These are phyloP conservation scores for Arabidopsis suecica DNA, from an alignment of 345 rosid genomes.

Conservation along the genomic window DNA sequence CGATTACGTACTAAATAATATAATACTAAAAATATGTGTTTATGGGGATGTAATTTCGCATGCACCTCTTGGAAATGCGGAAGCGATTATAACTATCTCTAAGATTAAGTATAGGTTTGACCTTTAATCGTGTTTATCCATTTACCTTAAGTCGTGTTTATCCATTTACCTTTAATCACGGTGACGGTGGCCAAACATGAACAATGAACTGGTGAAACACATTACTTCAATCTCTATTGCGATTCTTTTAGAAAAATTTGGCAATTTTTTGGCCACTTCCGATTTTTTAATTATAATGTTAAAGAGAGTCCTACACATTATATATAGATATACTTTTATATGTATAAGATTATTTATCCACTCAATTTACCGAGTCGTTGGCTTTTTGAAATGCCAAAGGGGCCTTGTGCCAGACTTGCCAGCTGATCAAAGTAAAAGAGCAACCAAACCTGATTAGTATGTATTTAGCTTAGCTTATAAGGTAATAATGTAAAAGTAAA, in stretches of 20 bases:
- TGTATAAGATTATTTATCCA: neutral
- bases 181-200: neutral
- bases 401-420: neutral
- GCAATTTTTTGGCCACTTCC: neutral
- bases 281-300: neutral
- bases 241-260: neutral
- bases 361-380: conserved; percentile 19
- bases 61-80: conserved; percentile 17
- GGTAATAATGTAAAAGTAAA: conserved; percentile 17
- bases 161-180: conserved; percentile 9
- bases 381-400: conserved; percentile 33
- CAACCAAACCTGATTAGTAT: conserved; percentile 8
- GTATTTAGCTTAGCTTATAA: conserved; percentile 28
- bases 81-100: neutral
- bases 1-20: conserved; percentile 13
- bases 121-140: conserved; percentile 28
- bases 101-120: conserved; percentile 12
- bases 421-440: neutral
- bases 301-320: neutral
- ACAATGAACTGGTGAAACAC: conserved; percentile 1
- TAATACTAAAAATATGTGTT: neutral
- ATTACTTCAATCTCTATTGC: neutral
- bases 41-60: conserved; percentile 21
- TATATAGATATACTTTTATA: neutral
- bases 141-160: conserved; percentile 23